Evolutionary conservation across 73 alveolate species (phyloP).

Genomic region (Uronychia setigera): DNA sequence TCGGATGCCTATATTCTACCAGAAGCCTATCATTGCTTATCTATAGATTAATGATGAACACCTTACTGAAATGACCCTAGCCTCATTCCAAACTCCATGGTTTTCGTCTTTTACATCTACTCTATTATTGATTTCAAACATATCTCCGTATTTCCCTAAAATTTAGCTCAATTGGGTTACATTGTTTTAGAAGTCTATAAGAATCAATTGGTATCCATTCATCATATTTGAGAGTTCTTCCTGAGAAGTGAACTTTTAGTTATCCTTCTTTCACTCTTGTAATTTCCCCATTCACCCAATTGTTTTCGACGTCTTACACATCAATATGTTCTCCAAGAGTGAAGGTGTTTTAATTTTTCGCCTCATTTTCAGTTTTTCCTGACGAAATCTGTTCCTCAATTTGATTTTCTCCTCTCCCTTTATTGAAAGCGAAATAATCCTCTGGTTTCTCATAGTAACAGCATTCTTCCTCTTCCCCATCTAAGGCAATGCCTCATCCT

Average conservation of each 20-base stretch:
- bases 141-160: not conserved
- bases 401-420: too few species aligned
- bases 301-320: conserved; percentile 9
- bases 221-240: conserved; percentile 49
- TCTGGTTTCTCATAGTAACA: too few species aligned
- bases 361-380: too few species aligned
- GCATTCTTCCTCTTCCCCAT: too few species aligned
- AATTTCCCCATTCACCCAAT: conserved; percentile 49
- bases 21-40: not conserved
- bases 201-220: conserved; percentile 33
- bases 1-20: conserved; percentile 13
- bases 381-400: too few species aligned
- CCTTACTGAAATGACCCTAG: conserved; percentile 16
- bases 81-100: conserved; percentile 56
- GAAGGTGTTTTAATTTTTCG: not conserved
- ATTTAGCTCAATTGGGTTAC: conserved; percentile 18
- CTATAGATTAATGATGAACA: not conserved
- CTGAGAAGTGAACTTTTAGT: conserved; percentile 60
- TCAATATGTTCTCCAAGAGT: conserved; percentile 45
- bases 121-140: conserved; percentile 44
- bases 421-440: too few species aligned
- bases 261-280: conserved; percentile 8
- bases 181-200: conserved; percentile 41
- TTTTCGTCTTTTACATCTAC: conserved; percentile 49
- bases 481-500: too few species aligned